Evolutionary conservation across 2,329 filamentous ascomycete species (phyloP).

Genomic region (Lachnellula willkommii): DNA sequence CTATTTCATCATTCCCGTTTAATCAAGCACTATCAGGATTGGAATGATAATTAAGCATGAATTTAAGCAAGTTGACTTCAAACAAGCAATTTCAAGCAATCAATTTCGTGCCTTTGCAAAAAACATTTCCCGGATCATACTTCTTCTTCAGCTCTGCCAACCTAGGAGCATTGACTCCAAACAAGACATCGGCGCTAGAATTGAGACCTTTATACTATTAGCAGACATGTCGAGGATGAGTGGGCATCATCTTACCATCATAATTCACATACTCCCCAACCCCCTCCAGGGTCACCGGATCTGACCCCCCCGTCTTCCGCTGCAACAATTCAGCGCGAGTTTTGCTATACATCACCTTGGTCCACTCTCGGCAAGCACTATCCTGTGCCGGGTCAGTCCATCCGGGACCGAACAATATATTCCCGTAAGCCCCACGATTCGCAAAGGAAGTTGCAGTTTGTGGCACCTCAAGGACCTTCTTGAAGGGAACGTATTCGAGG

Average conservation of each 20-base stretch:
- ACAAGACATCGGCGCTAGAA: conserved; percentile 26
- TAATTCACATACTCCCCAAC: conserved; percentile 24
- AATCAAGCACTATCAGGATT: too few species aligned
- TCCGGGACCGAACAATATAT: conserved; percentile 24
- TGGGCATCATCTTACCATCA: conserved; percentile 11
- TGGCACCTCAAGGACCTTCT: conserved; percentile 16
- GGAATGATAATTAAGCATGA: too few species aligned
- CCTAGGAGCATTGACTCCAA: conserved; percentile 39
- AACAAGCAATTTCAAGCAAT: not conserved
- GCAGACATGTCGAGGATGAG: not conserved
- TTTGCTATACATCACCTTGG: conserved; percentile 11
- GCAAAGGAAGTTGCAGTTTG: conserved; percentile 24
- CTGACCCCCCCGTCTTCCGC: not conserved
- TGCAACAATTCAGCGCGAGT: conserved; percentile 5
- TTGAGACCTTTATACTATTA: conserved; percentile 13
- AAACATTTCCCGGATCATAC: conserved; percentile 43
- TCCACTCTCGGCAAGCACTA: conserved; percentile 14
- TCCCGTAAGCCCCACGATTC: conserved; percentile 26
- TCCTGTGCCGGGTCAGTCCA: conserved; percentile 26
- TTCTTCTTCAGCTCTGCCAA: conserved; percentile 40
- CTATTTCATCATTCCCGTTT: too few species aligned
- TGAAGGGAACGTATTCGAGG: conserved; percentile 19
- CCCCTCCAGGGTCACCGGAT: conserved; percentile 4
- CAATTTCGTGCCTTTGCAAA: conserved; percentile 30
- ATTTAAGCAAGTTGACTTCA: not conserved